A percentile compares a stretch with the other conserved stretches of the same genome.
These are phyloP conservation scores for Leptoxyphium fumago DNA, from an alignment of 2,329 filamentous ascomycete species.

Conservation along the genomic window DNA sequence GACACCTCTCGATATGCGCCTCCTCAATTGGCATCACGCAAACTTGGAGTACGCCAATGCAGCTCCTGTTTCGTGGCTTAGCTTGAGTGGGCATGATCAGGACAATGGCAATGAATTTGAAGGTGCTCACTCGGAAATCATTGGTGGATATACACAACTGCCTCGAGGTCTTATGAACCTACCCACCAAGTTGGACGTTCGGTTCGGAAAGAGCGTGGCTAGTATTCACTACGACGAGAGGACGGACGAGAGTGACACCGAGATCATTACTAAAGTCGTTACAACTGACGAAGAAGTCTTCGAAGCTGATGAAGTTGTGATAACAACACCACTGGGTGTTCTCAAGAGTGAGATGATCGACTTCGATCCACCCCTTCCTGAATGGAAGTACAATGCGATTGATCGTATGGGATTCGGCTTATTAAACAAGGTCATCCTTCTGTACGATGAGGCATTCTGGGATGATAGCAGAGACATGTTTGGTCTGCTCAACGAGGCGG, in stretches of 20 bases:
- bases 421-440: conserved; percentile 83
- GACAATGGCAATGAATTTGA: conserved; percentile 97
- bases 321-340: conserved; percentile 80
- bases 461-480: conserved; percentile 83
- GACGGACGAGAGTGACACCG: conserved; percentile 12
- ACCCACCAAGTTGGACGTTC: conserved; percentile 63
- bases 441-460: conserved; percentile 87
- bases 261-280: conserved; percentile 45
- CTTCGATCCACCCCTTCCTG: conserved; percentile 84
- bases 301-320: conserved; percentile 79
- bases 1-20: conserved; percentile 69
- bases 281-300: conserved; percentile 65
- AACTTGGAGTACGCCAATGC: conserved; percentile 98
- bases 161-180: conserved; percentile 72
- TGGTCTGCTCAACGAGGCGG: conserved; percentile 67
- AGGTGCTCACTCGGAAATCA: conserved; percentile 80
- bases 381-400: conserved; percentile 72
- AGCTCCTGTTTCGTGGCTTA: conserved; percentile 71
- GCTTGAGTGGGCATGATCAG: conserved; percentile 86
- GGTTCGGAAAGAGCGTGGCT: conserved; percentile 56
- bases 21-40: conserved; percentile 96
- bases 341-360: conserved; percentile 66
- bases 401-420: conserved; percentile 79
- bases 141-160: conserved; percentile 87
- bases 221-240: conserved; percentile 47